Evolutionary conservation across 257 asterid species (phyloP).

Genomic region (Jasminum sambac): DNA sequence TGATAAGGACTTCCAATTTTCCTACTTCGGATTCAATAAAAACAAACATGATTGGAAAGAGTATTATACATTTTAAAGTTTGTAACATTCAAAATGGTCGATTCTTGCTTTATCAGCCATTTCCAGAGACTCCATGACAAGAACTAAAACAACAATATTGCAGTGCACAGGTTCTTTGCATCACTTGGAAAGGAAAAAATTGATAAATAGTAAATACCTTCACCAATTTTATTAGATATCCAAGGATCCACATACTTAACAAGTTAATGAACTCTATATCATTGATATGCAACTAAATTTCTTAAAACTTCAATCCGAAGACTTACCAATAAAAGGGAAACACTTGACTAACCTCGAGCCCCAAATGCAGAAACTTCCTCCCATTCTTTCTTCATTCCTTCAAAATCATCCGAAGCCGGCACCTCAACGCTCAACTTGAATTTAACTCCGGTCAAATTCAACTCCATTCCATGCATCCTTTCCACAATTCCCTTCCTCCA

Average conservation of each 20-base stretch:
- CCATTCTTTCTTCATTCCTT: constrained; percentile 80
- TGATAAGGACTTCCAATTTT: not conserved
- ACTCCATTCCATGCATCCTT: constrained; percentile 85
- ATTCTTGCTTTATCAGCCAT: not conserved
- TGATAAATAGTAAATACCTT: not conserved
- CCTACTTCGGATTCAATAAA: not conserved
- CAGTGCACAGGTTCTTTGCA: not conserved
- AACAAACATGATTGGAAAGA: not conserved
- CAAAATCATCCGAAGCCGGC: constrained; percentile 68
- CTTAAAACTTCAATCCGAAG: not conserved
- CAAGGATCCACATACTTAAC: not conserved
- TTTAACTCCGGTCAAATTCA: constrained; percentile 76
- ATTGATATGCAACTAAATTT: not conserved
- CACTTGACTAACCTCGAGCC: constrained; percentile 52
- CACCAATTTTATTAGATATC: not conserved
- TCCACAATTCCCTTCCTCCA: constrained; percentile 71
- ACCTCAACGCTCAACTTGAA: constrained; percentile 60
- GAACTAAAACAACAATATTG: not conserved
- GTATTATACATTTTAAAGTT: not conserved
- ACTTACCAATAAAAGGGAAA: not conserved
- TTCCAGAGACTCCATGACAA: not conserved
- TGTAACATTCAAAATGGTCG: not conserved
- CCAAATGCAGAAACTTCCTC: constrained; percentile 82
- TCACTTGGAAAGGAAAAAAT: not conserved
- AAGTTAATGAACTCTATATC: not conserved